These are phyloP conservation scores for Candida incommunis DNA, from an alignment of 805 yeast species.

Conservation along the genomic window DNA sequence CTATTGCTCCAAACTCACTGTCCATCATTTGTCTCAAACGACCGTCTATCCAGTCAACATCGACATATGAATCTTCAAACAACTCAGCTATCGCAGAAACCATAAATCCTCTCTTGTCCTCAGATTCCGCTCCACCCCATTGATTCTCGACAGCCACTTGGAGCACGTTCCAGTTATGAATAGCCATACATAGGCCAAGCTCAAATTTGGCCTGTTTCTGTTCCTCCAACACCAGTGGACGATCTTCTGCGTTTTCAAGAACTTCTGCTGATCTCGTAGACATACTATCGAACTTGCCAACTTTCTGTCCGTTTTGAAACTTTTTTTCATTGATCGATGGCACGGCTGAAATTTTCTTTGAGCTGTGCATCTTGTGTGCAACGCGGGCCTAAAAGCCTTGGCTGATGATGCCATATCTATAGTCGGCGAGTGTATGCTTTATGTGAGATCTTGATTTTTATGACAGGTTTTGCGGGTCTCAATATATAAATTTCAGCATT, in stretches of 20 bases:
- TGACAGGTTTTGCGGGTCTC: too few relatives aligned
- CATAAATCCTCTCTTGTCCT: constrained; percentile 91
- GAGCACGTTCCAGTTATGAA: constrained; percentile 84
- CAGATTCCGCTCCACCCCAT: constrained; percentile 94
- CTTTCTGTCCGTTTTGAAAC: too few relatives aligned
- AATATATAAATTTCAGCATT: too few relatives aligned
- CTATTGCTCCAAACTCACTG: constrained; percentile 81
- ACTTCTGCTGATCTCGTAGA: too few relatives aligned
- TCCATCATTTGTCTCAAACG: constrained; percentile 78
- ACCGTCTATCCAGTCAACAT: constrained; percentile 68
- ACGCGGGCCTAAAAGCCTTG: too few relatives aligned
- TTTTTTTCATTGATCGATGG: too few relatives aligned
- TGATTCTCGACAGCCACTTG: constrained; percentile 76
- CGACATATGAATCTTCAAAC: constrained; percentile 53
- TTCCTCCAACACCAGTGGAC: constrained; percentile 26
- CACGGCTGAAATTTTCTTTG: too few relatives aligned
- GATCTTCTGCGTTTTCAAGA: constrained; percentile 6
- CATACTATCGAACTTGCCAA: too few relatives aligned
- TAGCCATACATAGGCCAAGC: constrained; percentile 80
- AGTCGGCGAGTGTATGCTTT: too few relatives aligned
- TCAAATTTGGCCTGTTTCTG: constrained; percentile 77
- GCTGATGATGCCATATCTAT: too few relatives aligned
- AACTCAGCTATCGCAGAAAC: constrained; percentile 69
- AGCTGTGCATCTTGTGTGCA: too few relatives aligned
- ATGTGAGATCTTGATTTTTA: too few relatives aligned